A percentile compares a stretch with the other conserved stretches of the same genome.
Evolutionary conservation across 2,329 filamentous ascomycete genomes (phyloP).

Genomic region (Moelleriella libera): DNA sequence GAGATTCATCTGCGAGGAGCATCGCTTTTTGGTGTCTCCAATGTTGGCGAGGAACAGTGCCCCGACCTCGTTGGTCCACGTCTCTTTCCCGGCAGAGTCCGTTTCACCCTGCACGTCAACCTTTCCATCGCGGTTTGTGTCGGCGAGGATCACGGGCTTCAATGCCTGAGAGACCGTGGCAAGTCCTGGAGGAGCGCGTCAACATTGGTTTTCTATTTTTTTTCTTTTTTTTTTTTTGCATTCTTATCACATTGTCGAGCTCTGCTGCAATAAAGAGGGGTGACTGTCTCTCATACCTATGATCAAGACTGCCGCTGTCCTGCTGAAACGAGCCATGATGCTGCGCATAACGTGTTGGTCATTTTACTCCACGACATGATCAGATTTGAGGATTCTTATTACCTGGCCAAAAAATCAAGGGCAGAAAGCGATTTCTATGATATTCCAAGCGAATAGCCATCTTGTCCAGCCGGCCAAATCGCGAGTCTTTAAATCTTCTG

Average conservation of each 20-base stretch:
- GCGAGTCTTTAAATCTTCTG: too few species aligned
- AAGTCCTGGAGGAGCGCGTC: too few species aligned
- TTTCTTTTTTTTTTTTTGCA: too few species aligned
- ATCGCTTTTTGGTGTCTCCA: slow-evolving; percentile 17
- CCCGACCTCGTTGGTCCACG: slow-evolving; percentile 10
- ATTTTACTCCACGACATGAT: too few species aligned
- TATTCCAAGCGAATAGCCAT: too few species aligned
- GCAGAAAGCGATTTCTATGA: too few species aligned
- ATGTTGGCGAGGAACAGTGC: slow-evolving; percentile 22
- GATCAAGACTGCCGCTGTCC: neutral
- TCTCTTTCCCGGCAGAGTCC: slow-evolving; percentile 10
- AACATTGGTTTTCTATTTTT: too few species aligned
- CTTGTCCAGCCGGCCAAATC: too few species aligned
- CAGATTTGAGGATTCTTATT: too few species aligned
- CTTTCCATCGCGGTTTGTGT: slow-evolving; percentile 19
- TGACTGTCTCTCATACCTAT: neutral
- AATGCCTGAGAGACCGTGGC: neutral
- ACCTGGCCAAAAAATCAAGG: too few species aligned
- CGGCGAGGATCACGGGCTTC: slow-evolving; percentile 10
- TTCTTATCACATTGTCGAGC: too few species aligned
- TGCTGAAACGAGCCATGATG: neutral
- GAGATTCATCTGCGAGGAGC: slow-evolving; percentile 8
- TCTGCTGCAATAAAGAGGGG: neutral
- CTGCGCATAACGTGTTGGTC: neutral
- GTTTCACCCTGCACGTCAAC: slow-evolving; percentile 11